These are phyloP conservation scores for Glomus cerebriforme DNA, from an alignment of 192 early-diverging fungal genomes.

Conservation along the genomic window DNA sequence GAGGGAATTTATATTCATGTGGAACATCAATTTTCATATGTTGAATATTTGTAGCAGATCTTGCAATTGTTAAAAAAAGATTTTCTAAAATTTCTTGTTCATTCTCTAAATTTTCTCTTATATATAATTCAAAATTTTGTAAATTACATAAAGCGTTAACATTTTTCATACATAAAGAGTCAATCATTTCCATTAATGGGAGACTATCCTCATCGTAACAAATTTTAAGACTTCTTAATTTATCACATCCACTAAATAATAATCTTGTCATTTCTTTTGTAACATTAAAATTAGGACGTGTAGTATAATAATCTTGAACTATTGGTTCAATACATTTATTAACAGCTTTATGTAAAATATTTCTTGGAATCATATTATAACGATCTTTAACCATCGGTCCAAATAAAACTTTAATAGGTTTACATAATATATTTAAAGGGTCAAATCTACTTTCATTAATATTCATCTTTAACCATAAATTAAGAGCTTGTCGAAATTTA, in stretches of 20 bases:
- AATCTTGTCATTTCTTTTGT: background rate
- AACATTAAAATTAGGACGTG: background rate
- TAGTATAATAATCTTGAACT: background rate
- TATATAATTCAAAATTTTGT: background rate
- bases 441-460: background rate
- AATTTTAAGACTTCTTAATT: background rate
- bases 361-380: background rate
- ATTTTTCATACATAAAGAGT: background rate
- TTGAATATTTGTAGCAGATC: conserved; percentile 13
- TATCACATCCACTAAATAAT: conserved; percentile 4
- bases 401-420: conserved; percentile 1
- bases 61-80: background rate
- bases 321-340: conserved; percentile 9
- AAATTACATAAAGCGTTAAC: background rate
- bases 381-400: background rate
- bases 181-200: background rate
- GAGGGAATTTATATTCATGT: background rate
- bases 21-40: conserved; percentile 1
- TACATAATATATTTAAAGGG: background rate
- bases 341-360: conserved; percentile 9
- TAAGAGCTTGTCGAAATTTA: background rate
- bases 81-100: background rate
- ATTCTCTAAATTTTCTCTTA: background rate
- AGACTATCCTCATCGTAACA: background rate
- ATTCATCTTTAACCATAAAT: conserved; percentile 6